Base-by-base conservation (phyloP, 2,329 filamentous ascomycete genomes). In the Arthrobotrys entomopaga region DNA sequence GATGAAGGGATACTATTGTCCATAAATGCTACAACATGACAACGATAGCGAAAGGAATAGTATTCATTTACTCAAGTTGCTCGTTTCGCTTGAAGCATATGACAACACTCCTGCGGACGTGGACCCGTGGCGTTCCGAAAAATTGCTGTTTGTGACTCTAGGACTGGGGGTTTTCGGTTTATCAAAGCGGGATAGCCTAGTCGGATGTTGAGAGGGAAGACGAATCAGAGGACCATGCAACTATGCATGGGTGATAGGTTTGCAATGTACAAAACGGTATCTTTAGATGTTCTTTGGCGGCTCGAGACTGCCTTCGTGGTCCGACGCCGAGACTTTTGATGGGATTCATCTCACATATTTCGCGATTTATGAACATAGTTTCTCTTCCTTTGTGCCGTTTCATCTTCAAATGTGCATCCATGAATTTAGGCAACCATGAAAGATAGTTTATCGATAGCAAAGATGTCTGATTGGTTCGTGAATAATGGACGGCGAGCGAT, bases 111-210 rank as follows among this genome's bases (percentile, higher is more conserved):
- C 19, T 22, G n/a, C 19, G n/a, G 11, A 20, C 46, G 15, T 3
- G 19, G 22, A 56, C 15, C 38, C 49, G 16, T 54, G 19, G 22
- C 16, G 20, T 69, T 69, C 65, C 65, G 57, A 34, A 34, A 67
- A 69, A 69, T 42, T 69, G 57, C 65, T 61, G 49, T 69, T 61
- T 61, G 43, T 61, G 56, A 69, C 38, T 69, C 29, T 1, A 24
- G 54, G 22, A 34, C 56, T 34, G 29, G 29, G 29, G 6, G 7
- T 34, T 34, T 10, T 34, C 29, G 29, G 6, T 8, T 34, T 34
- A 8, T 34, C 53, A 19, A 20, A 40, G 8, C 11, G 19, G 24
- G 4, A 19, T 34, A 7, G 4, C 4, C 13, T 13, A 16, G 56
- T 34, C 53, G 53, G 53, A 50, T 34, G 53, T 54, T 43, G 22